Percentiles rank a stretch among this genome's conserved stretches.
Conservation (phyloP, 2,329 filamentous ascomycete genomes). For the Aspergillus alliaceus region DNA sequence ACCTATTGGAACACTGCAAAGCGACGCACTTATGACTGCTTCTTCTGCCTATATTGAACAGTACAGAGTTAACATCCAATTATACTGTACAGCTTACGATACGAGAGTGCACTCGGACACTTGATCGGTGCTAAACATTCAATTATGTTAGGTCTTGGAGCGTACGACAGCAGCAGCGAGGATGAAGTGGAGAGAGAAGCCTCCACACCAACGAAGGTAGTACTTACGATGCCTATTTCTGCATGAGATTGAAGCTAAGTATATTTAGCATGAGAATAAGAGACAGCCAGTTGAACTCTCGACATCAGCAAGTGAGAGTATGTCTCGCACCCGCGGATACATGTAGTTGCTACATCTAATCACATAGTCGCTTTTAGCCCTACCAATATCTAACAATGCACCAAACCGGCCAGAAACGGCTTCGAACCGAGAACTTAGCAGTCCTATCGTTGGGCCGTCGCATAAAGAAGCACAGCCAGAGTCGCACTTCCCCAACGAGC, state of each 20-base stretch:
- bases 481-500: neutral
- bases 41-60: neutral
- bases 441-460: constrained; percentile 39
- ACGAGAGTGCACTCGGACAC: neutral
- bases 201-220: constrained; percentile 23
- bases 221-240: neutral
- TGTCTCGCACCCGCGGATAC: neutral
- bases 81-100: constrained; percentile 1
- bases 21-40: neutral
- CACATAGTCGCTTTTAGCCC: constrained; percentile 2
- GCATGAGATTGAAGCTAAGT: constrained; percentile 7
- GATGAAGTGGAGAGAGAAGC: constrained; percentile 35
- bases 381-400: neutral
- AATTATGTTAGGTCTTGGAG: constrained; percentile 42
- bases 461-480: constrained; percentile 24
- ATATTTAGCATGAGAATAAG: constrained; percentile 9
- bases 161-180: constrained; percentile 48
- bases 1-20: neutral
- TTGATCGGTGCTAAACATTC: neutral
- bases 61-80: neutral
- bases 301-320: constrained; percentile 9
- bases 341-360: neutral
- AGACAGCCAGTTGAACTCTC: constrained; percentile 1
- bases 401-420: neutral
- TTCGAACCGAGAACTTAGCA: constrained; percentile 18